phyloP scores from a whole-genome alignment of 2,329 filamentous ascomycete species.

The Leptographium galeiforme region DNA sequence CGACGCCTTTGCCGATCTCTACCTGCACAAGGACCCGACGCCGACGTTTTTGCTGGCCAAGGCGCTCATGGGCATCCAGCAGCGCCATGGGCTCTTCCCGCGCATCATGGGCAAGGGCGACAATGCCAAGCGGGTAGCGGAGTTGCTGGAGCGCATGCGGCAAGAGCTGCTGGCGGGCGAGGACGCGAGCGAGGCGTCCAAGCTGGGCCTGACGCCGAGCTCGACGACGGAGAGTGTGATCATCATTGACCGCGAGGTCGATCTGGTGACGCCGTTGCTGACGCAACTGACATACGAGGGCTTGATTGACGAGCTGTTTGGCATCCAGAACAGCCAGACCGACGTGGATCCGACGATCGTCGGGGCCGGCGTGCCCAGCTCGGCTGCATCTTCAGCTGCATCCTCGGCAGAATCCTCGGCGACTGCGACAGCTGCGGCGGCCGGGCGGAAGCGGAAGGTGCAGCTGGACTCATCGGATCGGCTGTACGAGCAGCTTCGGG shows the following conservation, averaged over 20 bases:
- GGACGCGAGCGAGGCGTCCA: slow-evolving; percentile 46
- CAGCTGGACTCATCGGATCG: slow-evolving; percentile 80
- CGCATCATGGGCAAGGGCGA: slow-evolving; percentile 93
- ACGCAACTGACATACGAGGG: slow-evolving; percentile 97
- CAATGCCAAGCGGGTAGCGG: slow-evolving; percentile 76
- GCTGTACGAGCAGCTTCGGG: slow-evolving; percentile 73
- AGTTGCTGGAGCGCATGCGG: slow-evolving; percentile 79
- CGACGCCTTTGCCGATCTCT: slow-evolving; percentile 75
- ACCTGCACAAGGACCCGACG: slow-evolving; percentile 80
- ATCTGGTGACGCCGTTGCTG: slow-evolving; percentile 81
- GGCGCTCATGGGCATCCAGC: slow-evolving; percentile 88
- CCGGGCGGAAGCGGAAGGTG: slow-evolving; percentile 67
- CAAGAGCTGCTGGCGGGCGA: slow-evolving; percentile 77
- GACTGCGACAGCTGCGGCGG: slow-evolving; percentile 40
- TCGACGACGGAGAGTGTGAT: slow-evolving; percentile 80
- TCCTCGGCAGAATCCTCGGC: slow-evolving; percentile 14
- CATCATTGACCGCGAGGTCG: slow-evolving; percentile 88
- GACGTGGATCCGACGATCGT: slow-evolving; percentile 87
- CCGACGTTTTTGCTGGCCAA: slow-evolving; percentile 80
- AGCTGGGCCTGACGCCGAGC: slow-evolving; percentile 67
- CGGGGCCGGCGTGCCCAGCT: slow-evolving; percentile 34
- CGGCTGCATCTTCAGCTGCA: slow-evolving; percentile 39
- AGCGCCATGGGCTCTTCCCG: slow-evolving; percentile 84
- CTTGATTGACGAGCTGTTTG: slow-evolving; percentile 83
- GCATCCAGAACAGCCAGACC: slow-evolving; percentile 81